Evolutionary conservation across 805 yeast genomes (phyloP).

Genomic region (Zygosaccharomyces bailii): DNA sequence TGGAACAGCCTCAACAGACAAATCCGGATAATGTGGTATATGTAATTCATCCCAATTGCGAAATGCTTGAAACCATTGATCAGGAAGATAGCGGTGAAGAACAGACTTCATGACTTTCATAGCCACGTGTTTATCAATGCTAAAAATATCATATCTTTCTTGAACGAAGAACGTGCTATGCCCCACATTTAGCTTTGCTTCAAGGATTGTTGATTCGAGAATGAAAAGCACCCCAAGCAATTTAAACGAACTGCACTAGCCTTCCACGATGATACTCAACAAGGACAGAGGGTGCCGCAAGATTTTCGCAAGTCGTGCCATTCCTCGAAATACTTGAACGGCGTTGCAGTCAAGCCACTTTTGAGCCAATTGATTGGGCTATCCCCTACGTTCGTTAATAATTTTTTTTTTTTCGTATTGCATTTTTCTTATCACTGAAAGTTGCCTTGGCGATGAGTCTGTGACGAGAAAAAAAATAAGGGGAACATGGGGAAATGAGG

Average conservation of each 20-base stretch:
- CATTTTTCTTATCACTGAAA: not conserved
- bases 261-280: not conserved
- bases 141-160: not conserved
- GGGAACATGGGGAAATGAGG: not conserved
- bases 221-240: not conserved
- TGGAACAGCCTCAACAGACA: slow-evolving; percentile 26
- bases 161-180: not conserved
- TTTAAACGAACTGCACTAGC: not conserved
- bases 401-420: not conserved
- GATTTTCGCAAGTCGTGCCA: not conserved
- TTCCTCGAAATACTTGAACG: not conserved
- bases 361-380: not conserved
- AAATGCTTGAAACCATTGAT: slow-evolving; percentile 51
- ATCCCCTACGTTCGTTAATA: not conserved
- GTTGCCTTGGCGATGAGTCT: not conserved
- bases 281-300: not conserved
- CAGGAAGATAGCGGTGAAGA: slow-evolving; percentile 7
- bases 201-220: not conserved
- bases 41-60: slow-evolving; percentile 78
- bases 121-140: not conserved
- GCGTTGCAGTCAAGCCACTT: not conserved
- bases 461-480: not conserved
- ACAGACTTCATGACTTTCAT: not conserved
- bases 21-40: slow-evolving; percentile 40
- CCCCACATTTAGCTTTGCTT: not conserved